These are phyloP conservation scores for Cucumis sativus DNA, from an alignment of 306 rosid genomes.

Conservation along the genomic window Cucumber_9930_V3 NC_026655.2:19852501-19853000, in stretches of 20 bases:
- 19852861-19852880: conserved; percentile 33
- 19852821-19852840: background rate
- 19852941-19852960: conserved; percentile 74
- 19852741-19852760: background rate
- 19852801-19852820: background rate
- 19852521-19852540: conserved; percentile 58
- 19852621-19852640: conserved; percentile 64
- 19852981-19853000: conserved; percentile 60
- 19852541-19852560: conserved; percentile 92
- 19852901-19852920: conserved; percentile 66
- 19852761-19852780: background rate
- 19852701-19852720: conserved; percentile 16
- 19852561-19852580: conserved; percentile 76
- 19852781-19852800: background rate
- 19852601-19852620: conserved; percentile 95
- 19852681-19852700: conserved; percentile 25
- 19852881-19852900: conserved; percentile 90
- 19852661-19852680: conserved; percentile 92
- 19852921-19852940: conserved; percentile 77
- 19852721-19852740: background rate
- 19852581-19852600: conserved; percentile 58
- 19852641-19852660: conserved; percentile 87
- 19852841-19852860: background rate
- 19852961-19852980: conserved; percentile 71
- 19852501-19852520: conserved; percentile 32